Evolutionary conservation across 1,139 yeast genomes (phyloP), one percentile per base, ranked within the genome.

Genomic region (Saccharomycopsis crataegensis): DNA sequence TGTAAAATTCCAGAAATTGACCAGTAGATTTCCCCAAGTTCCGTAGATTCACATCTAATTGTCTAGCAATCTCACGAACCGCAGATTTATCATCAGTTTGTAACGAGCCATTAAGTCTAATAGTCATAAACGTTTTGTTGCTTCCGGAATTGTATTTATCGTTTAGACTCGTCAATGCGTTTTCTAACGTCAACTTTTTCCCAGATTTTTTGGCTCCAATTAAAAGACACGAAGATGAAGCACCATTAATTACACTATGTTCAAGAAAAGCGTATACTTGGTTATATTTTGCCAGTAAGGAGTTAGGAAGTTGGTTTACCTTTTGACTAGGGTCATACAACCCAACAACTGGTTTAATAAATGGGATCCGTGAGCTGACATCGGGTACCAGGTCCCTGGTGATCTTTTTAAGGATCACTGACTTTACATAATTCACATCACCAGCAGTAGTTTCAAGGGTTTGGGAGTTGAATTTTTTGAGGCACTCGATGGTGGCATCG

Each of bases 161-260:
- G 2, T 69, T 61, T 31, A 90, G 69, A n/a, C 73, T 69, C 0
- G 66, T 59, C 33, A 93, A 59, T 0, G 87, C 88, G 6, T 73
- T 69, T 47, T 84, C 76, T 8, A 91, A 72, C 9, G 87, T 68
- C 1, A 79, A 69, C 0, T 94, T 75, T 65, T 93, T 93, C 0
- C 96, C 97, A 6, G 82, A 72, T 1, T 86, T 80, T 49, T 91
- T 70, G 0, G 96, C 91, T 0, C 99, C 99, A 48, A 89, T 75
- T 1, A 93, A 57, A 9, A 91, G 70, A 8, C 84, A 80, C 0
- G 97, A 90, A 64, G 87, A 90, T 5, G 96, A 93, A 60, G 89
- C 95, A 42, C 79, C 77, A 59, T 80, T 80, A 16, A 72, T 69
- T 0, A 91, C 75, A 0, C 96, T 84, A 59, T 82, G 82, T 56